A percentile compares a stretch with the other conserved stretches of the same genome.
Conservation (phyloP, 2,329 filamentous ascomycete genomes). For the Talaromyces sp. region DNA sequence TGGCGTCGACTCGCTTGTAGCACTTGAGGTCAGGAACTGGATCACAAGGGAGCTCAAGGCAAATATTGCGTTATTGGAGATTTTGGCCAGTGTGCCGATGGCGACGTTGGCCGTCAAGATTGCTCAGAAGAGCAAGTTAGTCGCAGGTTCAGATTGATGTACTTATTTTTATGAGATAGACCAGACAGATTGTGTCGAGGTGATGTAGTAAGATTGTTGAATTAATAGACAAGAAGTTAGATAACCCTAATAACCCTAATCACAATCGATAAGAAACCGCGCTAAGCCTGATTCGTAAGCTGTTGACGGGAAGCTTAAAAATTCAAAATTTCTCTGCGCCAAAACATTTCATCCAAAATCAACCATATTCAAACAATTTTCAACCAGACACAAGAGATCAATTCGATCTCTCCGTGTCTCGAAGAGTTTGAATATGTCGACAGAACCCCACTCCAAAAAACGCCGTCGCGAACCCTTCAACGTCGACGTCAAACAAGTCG, state of each 20-base stretch:
- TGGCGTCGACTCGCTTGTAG: not conserved
- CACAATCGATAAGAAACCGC: conserved; percentile 3
- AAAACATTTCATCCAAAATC: conserved; percentile 1
- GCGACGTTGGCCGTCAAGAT: not conserved
- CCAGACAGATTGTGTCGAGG: not conserved
- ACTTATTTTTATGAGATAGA: not conserved
- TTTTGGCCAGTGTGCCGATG: not conserved
- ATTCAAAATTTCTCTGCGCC: conserved; percentile 21
- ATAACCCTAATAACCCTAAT: not conserved
- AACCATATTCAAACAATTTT: not conserved
- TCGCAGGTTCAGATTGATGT: not conserved
- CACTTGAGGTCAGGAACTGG: not conserved
- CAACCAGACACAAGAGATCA: not conserved
- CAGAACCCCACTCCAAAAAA: conserved; percentile 34
- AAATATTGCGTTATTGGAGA: not conserved
- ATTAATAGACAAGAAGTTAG: not conserved
- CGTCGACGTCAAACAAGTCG: conserved; percentile 47
- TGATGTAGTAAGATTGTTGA: not conserved
- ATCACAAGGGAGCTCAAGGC: not conserved
- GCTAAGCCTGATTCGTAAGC: conserved; percentile 26
- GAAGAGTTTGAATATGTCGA: conserved; percentile 30
- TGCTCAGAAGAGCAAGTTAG: not conserved
- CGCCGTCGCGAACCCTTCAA: conserved; percentile 43
- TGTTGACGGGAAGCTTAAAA: conserved; percentile 18
- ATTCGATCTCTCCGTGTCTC: not conserved